phyloP scores from a whole-genome alignment of 441 rosid species.

The Gossypium lobatum region DNA sequence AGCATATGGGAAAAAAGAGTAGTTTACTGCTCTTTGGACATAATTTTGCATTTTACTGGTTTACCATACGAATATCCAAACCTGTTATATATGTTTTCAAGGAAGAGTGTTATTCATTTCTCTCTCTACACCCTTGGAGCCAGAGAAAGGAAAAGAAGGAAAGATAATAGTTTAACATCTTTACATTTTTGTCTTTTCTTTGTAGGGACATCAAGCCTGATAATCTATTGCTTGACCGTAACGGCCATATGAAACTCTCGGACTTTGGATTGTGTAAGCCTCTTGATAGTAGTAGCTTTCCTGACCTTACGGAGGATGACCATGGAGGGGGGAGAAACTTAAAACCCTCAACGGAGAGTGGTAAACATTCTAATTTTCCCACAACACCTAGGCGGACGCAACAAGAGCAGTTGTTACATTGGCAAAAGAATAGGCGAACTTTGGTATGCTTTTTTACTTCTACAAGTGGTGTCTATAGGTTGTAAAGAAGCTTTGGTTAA shows the following conservation, averaged over 20 bases:
- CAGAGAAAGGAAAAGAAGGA: background rate
- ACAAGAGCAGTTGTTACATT: slow-evolving; percentile 53
- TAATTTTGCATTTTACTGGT: background rate
- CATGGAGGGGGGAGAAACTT: slow-evolving; percentile 28
- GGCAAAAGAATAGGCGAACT: slow-evolving; percentile 58
- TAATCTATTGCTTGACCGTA: slow-evolving; percentile 47
- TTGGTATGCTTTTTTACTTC: slow-evolving; percentile 32
- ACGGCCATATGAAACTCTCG: slow-evolving; percentile 57
- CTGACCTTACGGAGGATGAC: slow-evolving; percentile 42
- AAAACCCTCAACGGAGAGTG: slow-evolving; percentile 38
- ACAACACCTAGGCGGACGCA: slow-evolving; percentile 46
- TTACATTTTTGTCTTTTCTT: background rate
- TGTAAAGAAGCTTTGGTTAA: slow-evolving; percentile 9
- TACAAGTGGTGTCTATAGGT: background rate
- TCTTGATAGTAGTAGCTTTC: slow-evolving; percentile 44
- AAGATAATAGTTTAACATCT: background rate
- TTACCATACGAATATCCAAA: background rate
- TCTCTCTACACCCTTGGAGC: background rate
- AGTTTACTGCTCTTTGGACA: background rate
- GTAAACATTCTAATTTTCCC: slow-evolving; percentile 35
- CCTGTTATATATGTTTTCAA: background rate
- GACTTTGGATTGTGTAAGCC: slow-evolving; percentile 64
- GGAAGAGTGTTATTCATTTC: background rate
- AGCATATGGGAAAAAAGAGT: background rate
- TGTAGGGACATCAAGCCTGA: slow-evolving; percentile 63